Conservation (phyloP, 331 rosid species). For the Ulmus americana region DNA sequence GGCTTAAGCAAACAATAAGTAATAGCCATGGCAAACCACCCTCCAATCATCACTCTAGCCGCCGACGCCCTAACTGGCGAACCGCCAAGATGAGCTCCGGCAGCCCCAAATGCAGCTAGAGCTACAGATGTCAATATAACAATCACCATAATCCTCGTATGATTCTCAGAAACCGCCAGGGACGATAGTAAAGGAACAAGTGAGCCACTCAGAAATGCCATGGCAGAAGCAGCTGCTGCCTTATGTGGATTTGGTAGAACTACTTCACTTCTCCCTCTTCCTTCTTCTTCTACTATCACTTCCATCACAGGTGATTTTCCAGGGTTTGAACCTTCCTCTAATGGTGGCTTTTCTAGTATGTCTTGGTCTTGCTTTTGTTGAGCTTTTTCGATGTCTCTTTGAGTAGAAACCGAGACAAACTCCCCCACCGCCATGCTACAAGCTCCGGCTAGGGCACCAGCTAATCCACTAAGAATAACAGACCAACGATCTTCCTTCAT, state of each 20-base stretch:
- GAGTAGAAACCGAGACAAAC: conserved; percentile 23
- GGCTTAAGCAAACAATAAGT: conserved; percentile 19
- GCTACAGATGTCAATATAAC: conserved; percentile 8
- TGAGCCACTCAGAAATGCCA: conserved; percentile 25
- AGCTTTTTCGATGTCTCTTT: conserved; percentile 19
- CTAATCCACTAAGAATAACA: conserved; percentile 12
- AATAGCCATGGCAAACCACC: conserved; percentile 21
- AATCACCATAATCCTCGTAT: background rate
- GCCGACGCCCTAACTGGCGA: conserved; percentile 18
- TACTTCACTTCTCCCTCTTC: background rate
- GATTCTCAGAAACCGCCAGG: background rate
- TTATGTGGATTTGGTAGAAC: conserved; percentile 14
- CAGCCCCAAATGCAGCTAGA: conserved; percentile 14
- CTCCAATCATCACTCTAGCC: conserved; percentile 20
- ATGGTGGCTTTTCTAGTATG: background rate
- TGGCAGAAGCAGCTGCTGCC: conserved; percentile 24
- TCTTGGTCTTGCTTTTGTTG: background rate
- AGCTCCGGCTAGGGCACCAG: conserved; percentile 23
- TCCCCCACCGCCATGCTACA: conserved; percentile 30
- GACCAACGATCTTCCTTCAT: conserved; percentile 11
- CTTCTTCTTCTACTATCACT: background rate
- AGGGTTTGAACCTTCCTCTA: background rate
- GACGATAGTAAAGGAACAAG: conserved; percentile 20
- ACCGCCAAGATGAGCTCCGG: conserved; percentile 13
- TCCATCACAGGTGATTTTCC: background rate